Conservation (phyloP, 352 stramenopile genomes). For the Pythium vanterpoolii region DNA sequence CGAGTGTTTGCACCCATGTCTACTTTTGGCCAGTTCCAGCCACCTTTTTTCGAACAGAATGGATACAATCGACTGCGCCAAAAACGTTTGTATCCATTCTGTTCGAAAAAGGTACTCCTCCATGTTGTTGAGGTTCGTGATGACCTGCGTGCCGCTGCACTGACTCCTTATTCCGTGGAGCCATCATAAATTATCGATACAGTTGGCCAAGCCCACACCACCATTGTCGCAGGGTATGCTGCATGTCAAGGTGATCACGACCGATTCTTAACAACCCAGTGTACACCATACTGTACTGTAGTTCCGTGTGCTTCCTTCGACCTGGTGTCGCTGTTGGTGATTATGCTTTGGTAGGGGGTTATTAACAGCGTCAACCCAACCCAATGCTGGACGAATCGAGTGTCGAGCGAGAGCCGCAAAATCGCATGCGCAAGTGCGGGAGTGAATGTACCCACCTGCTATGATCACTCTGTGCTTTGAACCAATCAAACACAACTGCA, state of each 20-base stretch:
- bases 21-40: no score
- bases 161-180: neutral
- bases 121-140: neutral
- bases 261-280: no score
- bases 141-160: neutral
- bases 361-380: neutral
- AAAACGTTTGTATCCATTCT: conserved; percentile 14
- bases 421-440: conserved; percentile 16
- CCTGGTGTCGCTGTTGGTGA: no score
- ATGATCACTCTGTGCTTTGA: neutral
- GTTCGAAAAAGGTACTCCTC: conserved; percentile 17
- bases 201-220: no score
- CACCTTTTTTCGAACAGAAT: no score
- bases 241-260: no score
- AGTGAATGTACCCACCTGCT: conserved; percentile 13
- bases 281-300: no score
- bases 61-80: neutral
- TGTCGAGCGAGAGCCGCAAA: no score
- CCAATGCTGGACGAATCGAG: neutral
- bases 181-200: no score
- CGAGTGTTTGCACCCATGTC: conserved; percentile 27
- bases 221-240: no score
- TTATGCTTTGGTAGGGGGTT: neutral
- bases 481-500: conserved; percentile 16
- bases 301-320: no score